A percentile compares a stretch with the other conserved stretches of the same genome.
Evolutionary conservation across 73 alveolate species (phyloP).

Genomic region (Tetrahymena malaccensis): DNA sequence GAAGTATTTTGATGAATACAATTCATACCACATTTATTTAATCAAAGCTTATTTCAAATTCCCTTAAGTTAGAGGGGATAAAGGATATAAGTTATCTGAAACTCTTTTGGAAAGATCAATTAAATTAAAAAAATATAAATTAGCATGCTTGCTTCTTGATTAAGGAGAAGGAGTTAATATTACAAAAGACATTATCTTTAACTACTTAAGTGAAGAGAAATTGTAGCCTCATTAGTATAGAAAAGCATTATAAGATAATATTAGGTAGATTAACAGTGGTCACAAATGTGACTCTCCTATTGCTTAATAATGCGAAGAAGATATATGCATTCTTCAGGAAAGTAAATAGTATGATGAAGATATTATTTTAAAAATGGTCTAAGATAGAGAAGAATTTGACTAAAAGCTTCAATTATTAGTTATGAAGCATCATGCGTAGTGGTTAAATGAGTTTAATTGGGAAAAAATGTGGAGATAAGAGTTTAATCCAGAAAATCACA

Average conservation of each 20-base stretch:
- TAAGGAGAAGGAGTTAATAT: neutral
- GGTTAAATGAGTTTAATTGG: neutral
- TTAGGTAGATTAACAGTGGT: neutral
- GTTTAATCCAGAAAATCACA: neutral
- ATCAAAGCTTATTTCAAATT: neutral
- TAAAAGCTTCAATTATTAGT: neutral
- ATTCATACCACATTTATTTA: neutral
- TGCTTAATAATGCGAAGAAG: neutral
- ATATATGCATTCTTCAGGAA: neutral
- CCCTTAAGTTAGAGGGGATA: neutral
- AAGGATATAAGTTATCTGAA: neutral
- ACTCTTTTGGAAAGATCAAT: neutral
- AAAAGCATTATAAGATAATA: neutral
- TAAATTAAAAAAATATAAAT: neutral
- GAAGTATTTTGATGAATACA: neutral
- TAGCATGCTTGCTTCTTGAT: neutral
- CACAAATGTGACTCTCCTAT: neutral
- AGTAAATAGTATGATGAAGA: neutral
- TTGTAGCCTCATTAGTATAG: neutral
- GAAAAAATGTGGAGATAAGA: neutral
- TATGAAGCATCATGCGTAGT: neutral
- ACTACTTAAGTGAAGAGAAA: neutral
- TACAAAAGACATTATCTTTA: neutral
- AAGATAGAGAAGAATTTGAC: neutral
- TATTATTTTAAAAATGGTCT: neutral